Evolutionary conservation across 371 early-diverging fungal genomes (phyloP), one percentile per base, ranked within the genome.

Genomic region (Mortierella sp.): DNA sequence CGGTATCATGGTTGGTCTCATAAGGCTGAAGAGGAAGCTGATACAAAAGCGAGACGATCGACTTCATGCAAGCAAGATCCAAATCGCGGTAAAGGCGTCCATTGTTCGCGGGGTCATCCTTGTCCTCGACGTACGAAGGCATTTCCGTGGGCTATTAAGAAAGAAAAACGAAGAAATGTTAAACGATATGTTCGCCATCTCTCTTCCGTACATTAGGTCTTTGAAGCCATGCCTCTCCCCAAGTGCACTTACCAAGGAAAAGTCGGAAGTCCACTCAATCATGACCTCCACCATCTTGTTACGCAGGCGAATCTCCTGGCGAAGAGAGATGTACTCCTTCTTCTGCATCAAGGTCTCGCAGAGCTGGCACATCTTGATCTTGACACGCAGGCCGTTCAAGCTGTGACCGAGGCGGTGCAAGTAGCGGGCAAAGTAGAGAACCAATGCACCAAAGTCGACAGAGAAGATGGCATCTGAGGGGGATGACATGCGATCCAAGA

Each of bases 231-330:
- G n/a, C n/a, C n/a, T n/a, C n/a, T n/a, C n/a, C n/a, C n/a, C n/a
- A n/a, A n/a, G 13, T 41, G 8, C 26, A 68, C 76, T 74, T 89
- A 91, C 91, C 85, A 90, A 75, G 14, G 90, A 86, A 66, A 92
- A 93, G 84, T 96, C 97, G 9, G 94, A 93, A 34, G 95, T 95
- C 98, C 97, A 97, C 77, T 94, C 95, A 31, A 94, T 92, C 85
- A 95, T 91, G 40, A 90, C 92, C 78, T 94, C 95, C 22, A 97
- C 87, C 65, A 97, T 79, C 70, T 92, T 92, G 81, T 97, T 96
- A 64, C 97, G 89, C 63, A 97, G 86, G 37, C 89, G 90, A 79
- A 98, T 95, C 64, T 97, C 97, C 70, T 96, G 95, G n/a, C 95
- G 88, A 44, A 97, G 79, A 29, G 92, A 92, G 64, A 96, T 90